A percentile compares a stretch with the other conserved stretches of the same genome.
Conservation (phyloP, 139 green algal genomes). For the Chlorella sorokiniana region DNA sequence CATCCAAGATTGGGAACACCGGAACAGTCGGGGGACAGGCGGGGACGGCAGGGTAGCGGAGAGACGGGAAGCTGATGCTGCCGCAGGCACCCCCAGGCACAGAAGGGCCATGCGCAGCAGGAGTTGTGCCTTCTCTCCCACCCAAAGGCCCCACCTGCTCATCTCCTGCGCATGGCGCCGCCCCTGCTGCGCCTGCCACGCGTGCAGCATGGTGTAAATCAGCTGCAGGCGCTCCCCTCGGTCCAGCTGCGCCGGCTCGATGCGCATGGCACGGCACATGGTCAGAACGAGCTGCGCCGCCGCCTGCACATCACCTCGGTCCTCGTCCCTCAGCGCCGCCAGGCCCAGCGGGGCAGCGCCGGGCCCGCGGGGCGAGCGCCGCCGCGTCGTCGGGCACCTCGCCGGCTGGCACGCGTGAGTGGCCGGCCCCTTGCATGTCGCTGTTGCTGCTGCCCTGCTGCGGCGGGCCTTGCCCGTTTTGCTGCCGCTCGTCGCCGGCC, state of each 20-base stretch:
- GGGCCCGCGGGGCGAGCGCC: too few species aligned
- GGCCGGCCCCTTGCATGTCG: too few species aligned
- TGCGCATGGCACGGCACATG: slow-evolving; percentile 11
- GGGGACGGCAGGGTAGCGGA: too few species aligned
- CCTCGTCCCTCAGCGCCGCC: not conserved
- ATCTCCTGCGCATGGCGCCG: slow-evolving; percentile 12
- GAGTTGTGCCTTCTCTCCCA: not conserved
- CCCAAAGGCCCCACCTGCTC: not conserved
- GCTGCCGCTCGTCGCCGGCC: too few species aligned
- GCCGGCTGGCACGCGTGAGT: too few species aligned
- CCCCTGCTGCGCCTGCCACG: slow-evolving; percentile 42
- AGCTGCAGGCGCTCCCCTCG: slow-evolving; percentile 38
- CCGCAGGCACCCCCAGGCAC: too few species aligned
- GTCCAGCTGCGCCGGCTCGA: slow-evolving; percentile 25
- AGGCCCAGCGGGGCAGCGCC: not conserved
- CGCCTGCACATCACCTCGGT: slow-evolving; percentile 13
- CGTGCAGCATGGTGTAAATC: slow-evolving; percentile 28
- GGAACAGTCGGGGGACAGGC: too few species aligned
- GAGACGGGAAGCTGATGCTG: not conserved
- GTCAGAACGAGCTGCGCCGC: slow-evolving; percentile 20
- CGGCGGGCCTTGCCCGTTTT: too few species aligned
- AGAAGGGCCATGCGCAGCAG: too few species aligned
- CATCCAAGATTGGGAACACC: too few species aligned
- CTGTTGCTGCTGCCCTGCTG: too few species aligned
- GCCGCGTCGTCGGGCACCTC: too few species aligned